Conservation (phyloP, 495 filamentous ascomycete species). For the Evernia prunastri region DNA sequence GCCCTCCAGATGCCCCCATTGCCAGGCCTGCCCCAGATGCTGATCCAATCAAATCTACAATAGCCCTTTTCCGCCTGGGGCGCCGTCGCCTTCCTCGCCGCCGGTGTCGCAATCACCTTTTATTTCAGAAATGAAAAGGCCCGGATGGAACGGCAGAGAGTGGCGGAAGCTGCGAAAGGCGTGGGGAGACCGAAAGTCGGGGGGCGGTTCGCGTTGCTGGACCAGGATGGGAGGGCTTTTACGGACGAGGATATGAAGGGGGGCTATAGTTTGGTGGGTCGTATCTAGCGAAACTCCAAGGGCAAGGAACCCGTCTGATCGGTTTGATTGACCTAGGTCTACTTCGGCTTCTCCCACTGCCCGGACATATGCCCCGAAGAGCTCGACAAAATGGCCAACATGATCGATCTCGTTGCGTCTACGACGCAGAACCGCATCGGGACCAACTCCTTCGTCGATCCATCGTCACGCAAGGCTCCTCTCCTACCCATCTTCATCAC, state of each 20-base stretch:
- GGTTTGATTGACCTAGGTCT: constrained; percentile 53
- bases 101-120: constrained; percentile 67
- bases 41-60: neutral
- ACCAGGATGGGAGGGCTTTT: constrained; percentile 71
- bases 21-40: neutral
- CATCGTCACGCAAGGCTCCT: constrained; percentile 49
- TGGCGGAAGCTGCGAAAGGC: constrained; percentile 88
- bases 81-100: constrained; percentile 74
- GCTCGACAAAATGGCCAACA: constrained; percentile 94
- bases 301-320: neutral
- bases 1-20: neutral
- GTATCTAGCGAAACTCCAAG: neutral
- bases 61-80: constrained; percentile 84
- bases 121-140: constrained; percentile 91
- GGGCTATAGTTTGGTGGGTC: constrained; percentile 66
- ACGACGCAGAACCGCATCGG: constrained; percentile 45
- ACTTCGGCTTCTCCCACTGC: constrained; percentile 98
- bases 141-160: constrained; percentile 74
- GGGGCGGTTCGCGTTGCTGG: constrained; percentile 72
- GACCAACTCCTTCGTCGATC: constrained; percentile 88
- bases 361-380: constrained; percentile 99
- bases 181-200: constrained; percentile 90
- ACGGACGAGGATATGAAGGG: constrained; percentile 76
- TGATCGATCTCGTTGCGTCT: constrained; percentile 72
- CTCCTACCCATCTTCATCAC: constrained; percentile 83